A percentile compares a stretch with the other conserved stretches of the same genome.
Evolutionary conservation across 2,329 filamentous ascomycete species (phyloP).

Genomic region (Fusarium sp.): DNA sequence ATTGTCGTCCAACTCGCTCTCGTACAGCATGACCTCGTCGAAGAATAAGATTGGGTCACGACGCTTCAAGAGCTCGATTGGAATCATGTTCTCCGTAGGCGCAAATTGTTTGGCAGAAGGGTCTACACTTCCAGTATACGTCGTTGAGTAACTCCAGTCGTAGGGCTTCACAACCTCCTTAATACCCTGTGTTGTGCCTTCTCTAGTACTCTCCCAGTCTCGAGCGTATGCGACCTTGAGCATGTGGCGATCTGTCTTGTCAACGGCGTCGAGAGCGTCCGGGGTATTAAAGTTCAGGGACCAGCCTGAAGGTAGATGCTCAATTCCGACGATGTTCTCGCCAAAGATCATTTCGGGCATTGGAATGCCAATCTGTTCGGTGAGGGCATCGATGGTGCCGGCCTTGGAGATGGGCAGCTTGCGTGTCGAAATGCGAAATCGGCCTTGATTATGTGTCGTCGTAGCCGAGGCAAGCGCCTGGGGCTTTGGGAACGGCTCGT

Average conservation of each 20-base stretch:
- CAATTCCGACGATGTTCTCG: slow-evolving; percentile 84
- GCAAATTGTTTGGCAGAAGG: slow-evolving; percentile 44
- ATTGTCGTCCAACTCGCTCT: slow-evolving; percentile 98
- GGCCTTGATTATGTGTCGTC: slow-evolving; percentile 66
- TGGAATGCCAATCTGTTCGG: slow-evolving; percentile 80
- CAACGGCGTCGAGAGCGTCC: slow-evolving; percentile 88
- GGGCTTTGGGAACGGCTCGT: slow-evolving; percentile 67
- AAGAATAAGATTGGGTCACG: slow-evolving; percentile 97
- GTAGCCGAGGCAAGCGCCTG: slow-evolving; percentile 65
- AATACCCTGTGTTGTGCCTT: slow-evolving; percentile 86
- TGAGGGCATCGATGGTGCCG: slow-evolving; percentile 88
- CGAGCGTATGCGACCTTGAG: slow-evolving; percentile 92
- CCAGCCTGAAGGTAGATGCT: slow-evolving; percentile 82
- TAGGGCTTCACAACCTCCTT: slow-evolving; percentile 95
- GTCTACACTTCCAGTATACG: slow-evolving; percentile 79
- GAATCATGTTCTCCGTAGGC: slow-evolving; percentile 67
- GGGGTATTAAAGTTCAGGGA: slow-evolving; percentile 82
- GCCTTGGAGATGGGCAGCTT: slow-evolving; percentile 96
- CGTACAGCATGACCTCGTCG: slow-evolving; percentile 94
- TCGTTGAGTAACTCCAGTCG: slow-evolving; percentile 97
- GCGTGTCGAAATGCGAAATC: slow-evolving; percentile 81
- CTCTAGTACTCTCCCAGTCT: slow-evolving; percentile 78
- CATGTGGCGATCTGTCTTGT: slow-evolving; percentile 93
- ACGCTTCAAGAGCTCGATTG: slow-evolving; percentile 85
- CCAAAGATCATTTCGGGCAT: slow-evolving; percentile 99